Evolutionary conservation across 2,329 filamentous ascomycete species (phyloP), one percentile per base, ranked within the genome.

Genomic region (Trichoderma breve): DNA sequence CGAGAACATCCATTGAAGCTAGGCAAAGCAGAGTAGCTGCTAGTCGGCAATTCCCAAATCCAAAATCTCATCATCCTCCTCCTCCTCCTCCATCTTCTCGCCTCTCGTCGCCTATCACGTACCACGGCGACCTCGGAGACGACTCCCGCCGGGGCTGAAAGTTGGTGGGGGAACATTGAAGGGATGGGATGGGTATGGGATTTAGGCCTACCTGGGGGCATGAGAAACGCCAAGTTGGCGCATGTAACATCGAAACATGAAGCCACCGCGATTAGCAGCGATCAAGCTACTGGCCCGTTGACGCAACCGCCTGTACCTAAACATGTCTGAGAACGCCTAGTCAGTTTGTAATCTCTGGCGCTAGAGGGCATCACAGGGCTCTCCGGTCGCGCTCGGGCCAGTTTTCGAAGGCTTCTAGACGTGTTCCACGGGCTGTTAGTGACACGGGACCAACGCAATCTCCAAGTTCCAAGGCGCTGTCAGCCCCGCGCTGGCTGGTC

Each of bases 391-490:
- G 64, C 64, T 58, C 64, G 51, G 53, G 30, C 53, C 55, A 26
- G 11, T 32, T 32, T 21, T 69, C 36, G 36, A 61, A 47, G 53
- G 34, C 66, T 69, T 69, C 66, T 69, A 69, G 66, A 61, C 66
- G 55, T 51, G 55, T 69, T 69, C 66, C 55, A 51, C 30, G 36
- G 65, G 65, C 53, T 6, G 15, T 36, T 47, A 24, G 66, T 69
- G 28, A 30, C 66, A 60, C 66, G 51, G 64, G 47, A n/a, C 60
- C 60, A 39, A 30, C 15, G 63, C 63, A 28, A 14, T 58, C 51
- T 39, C 28, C 43, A 55, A 55, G 24, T 47, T 47, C 66, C 55
- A 47, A 60, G 39, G 34, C 55, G 53, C 66, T 43, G 55, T 69
- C 66, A 60, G 66, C 66, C 66, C 66, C 66, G 55, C 66, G 63